Evolutionary conservation across 116 monocot genomes (phyloP), one percentile per base, ranked within the genome.

Genomic region (Trichopus zeylanicus): DNA sequence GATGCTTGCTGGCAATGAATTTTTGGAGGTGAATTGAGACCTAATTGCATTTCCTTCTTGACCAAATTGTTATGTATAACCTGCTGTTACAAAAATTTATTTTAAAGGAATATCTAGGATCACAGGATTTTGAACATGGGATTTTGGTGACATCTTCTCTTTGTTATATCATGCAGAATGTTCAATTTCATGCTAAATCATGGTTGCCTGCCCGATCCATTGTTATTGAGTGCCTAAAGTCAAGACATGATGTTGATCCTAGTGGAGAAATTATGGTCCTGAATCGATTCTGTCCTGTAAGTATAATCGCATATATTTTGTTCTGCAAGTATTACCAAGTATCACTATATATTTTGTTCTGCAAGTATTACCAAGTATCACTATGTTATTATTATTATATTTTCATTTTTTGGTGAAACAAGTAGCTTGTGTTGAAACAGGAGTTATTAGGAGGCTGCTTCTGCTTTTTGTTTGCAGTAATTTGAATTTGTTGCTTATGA

Each of bases 11-110:
- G 98, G 98, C 26, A 18, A 68, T 33, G 98, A 98, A 80, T 98
- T 98, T 82, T 51, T 91, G 42, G 85, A 91, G 98, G 98, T 98
- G n/a, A n/a, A n/a, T n/a, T n/a, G n/a, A n/a, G n/a, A n/a, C n/a
- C n/a, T n/a, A n/a, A n/a, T n/a, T n/a, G n/a, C n/a, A n/a, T n/a
- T n/a, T n/a, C n/a, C n/a, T n/a, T n/a, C n/a, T n/a, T n/a, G n/a
- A n/a, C n/a, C 12, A 13, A 18, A 42, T 42, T 42, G 0, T 15
- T 42, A 1, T 42, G n/a, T 16, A 42, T 42, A 42, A 15, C 13
- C 13, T 42, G 8, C n/a, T 42, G 13, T 42, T 42, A 42, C n/a
- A n/a, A 18, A 16, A 42, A 42, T 42, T 42, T 42, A 16, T 3
- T 42, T 13, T 13, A 15, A 42, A 42, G n/a, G 42, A 12, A 12